A percentile compares a stretch with the other conserved stretches of the same genome.
Conservation (phyloP, 108 stramenopile species). For the Schizochytrium sp. region DNA sequence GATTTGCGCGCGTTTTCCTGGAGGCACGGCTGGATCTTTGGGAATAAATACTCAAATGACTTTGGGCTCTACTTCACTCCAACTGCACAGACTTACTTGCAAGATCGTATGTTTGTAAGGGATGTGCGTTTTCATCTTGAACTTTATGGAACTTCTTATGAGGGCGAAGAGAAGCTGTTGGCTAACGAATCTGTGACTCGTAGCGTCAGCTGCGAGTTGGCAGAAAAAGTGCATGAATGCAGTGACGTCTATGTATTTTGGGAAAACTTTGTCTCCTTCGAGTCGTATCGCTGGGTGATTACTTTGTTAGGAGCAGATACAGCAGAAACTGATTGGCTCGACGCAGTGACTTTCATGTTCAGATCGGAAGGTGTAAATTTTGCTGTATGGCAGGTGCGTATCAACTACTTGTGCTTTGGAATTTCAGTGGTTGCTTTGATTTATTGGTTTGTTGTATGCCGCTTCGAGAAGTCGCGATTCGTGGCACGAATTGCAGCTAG, state of each 20-base stretch:
- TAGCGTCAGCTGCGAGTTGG: background rate
- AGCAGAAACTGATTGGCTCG: background rate
- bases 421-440: constrained; percentile 1
- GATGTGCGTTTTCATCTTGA: background rate
- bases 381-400: constrained; percentile 45
- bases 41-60: constrained; percentile 4
- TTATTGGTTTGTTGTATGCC: constrained; percentile 5
- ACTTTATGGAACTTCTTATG: background rate
- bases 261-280: constrained; percentile 22
- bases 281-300: background rate
- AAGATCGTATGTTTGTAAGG: background rate
- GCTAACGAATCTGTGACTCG: background rate
- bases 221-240: background rate
- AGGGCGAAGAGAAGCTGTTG: background rate
- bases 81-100: background rate
- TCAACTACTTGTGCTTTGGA: constrained; percentile 60
- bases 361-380: background rate
- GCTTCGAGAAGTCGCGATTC: background rate
- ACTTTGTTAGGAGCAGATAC: background rate
- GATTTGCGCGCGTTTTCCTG: background rate
- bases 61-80: constrained; percentile 17
- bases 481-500: background rate
- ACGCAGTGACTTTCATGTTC: background rate
- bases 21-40: constrained; percentile 5
- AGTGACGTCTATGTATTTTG: constrained; percentile 48